Base-by-base conservation (phyloP, 805 yeast species). In the Saccharomycopsis selenospora region DNA sequence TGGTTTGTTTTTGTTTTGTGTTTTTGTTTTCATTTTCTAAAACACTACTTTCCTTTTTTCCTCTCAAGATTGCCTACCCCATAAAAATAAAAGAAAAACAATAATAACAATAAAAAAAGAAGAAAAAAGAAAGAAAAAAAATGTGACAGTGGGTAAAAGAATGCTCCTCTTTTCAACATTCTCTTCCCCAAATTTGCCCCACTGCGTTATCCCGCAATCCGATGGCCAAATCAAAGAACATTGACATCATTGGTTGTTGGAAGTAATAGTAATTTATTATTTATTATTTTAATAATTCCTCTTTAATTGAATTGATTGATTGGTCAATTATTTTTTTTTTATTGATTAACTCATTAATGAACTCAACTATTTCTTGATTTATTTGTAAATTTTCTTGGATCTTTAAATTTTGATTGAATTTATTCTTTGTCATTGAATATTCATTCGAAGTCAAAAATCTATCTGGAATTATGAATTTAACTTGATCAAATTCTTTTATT, bases 341-440 rank as follows among this genome's bases (percentile, higher is more conserved):
- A 4, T 40, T 40, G 13, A 29, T 26, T 6, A 49, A 7, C 14
- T 49, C 53, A 18, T 49, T 42, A 17, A 46, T 42, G 36, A 49
- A 49, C 38, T 42, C 44, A 20, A 49, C 40, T 13, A 49, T 22
- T 13, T 36, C 33, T 10, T 33, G 17, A 20, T 49, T 28, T 2
- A 36, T 17, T 6, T 18, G 30, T 18, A 20, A n/a, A 29, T 33
- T 23, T 6, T 46, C 48, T 23, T 38, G 25, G 28, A 29, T 44
- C 10, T 3, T 33, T 40, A 49, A 43, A n/a, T 28, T 43, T 13
- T 30, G 30, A 10, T 20, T 23, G 22, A 49, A 49, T n/a, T 38
- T 36, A 6, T 7, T 20, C 20, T 45, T 25, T 13, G 33, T 43
- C 46, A 22, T 10, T 17, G 26, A 17, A 29, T 43, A 43, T 22